Conservation (phyloP, 2,329 filamentous ascomycete species). For the Talaromyces verruculosus region DNA sequence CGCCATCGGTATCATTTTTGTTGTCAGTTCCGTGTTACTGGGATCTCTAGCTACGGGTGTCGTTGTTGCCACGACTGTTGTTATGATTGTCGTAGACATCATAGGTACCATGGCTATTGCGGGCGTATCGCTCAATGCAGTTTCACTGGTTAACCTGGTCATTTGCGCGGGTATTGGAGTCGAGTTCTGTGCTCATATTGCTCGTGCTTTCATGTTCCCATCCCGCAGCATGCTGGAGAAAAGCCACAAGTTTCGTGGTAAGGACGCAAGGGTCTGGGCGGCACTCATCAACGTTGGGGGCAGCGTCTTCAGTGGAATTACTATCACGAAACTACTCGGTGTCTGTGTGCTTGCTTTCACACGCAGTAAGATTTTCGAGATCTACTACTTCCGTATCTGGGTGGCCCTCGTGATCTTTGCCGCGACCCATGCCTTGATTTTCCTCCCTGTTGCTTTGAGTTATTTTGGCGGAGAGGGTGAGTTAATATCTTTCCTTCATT, state of each 20-base stretch:
- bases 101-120: conserved; percentile 91
- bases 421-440: conserved; percentile 82
- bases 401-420: conserved; percentile 86
- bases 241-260: conserved; percentile 74
- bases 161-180: conserved; percentile 96
- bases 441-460: conserved; percentile 85
- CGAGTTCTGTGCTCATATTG: conserved; percentile 96
- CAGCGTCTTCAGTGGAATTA: conserved; percentile 94
- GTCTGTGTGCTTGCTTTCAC: conserved; percentile 93
- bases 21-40: conserved; percentile 75
- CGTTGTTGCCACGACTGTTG: conserved; percentile 80
- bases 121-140: conserved; percentile 86
- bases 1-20: conserved; percentile 80
- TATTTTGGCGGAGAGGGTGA: conserved; percentile 76
- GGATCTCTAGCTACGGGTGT: conserved; percentile 79
- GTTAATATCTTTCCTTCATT: conserved; percentile 22
- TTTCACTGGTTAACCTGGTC: conserved; percentile 91
- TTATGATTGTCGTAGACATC: conserved; percentile 93
- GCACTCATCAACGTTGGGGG: conserved; percentile 92
- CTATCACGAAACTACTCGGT: conserved; percentile 89
- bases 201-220: conserved; percentile 93
- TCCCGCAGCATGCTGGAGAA: conserved; percentile 77
- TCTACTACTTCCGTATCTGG: conserved; percentile 99
- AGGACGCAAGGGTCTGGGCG: conserved; percentile 85
- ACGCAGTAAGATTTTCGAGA: conserved; percentile 96